Conservation (phyloP, 2,329 filamentous ascomycete species). For the Colletotrichum musicola region DNA sequence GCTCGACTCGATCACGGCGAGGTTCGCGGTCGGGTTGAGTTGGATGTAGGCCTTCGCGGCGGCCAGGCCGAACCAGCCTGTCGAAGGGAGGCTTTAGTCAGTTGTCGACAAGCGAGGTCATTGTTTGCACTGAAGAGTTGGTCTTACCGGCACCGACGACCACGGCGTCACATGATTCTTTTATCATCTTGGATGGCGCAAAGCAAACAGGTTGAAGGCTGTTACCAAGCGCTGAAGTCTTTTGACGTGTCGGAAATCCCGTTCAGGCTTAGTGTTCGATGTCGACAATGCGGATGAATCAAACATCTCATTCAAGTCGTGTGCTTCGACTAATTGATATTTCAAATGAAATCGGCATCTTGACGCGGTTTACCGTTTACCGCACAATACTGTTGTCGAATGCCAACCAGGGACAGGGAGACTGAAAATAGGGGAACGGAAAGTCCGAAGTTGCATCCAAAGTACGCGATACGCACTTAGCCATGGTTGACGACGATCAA, state of each 20-base stretch:
- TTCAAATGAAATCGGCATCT: neutral
- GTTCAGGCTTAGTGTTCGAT: neutral
- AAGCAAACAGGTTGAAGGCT: neutral
- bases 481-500: too few relatives aligned
- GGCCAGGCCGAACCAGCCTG: slow-evolving; percentile 61
- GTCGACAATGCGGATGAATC: neutral
- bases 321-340: slow-evolving; percentile 5
- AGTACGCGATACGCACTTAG: too few relatives aligned
- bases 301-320: too few relatives aligned
- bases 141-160: slow-evolving; percentile 38
- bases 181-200: neutral
- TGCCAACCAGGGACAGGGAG: neutral
- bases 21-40: slow-evolving; percentile 58
- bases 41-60: slow-evolving; percentile 66
- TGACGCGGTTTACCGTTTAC: neutral
- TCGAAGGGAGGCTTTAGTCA: slow-evolving; percentile 46
- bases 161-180: slow-evolving; percentile 1
- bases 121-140: too few relatives aligned
- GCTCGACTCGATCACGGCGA: slow-evolving; percentile 64
- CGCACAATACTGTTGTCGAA: neutral
- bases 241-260: neutral
- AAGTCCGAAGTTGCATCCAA: neutral
- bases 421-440: neutral
- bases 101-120: too few relatives aligned
- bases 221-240: neutral